Conservation (phyloP, 2,329 filamentous ascomycete species). For the Cladosporium velox region DNA sequence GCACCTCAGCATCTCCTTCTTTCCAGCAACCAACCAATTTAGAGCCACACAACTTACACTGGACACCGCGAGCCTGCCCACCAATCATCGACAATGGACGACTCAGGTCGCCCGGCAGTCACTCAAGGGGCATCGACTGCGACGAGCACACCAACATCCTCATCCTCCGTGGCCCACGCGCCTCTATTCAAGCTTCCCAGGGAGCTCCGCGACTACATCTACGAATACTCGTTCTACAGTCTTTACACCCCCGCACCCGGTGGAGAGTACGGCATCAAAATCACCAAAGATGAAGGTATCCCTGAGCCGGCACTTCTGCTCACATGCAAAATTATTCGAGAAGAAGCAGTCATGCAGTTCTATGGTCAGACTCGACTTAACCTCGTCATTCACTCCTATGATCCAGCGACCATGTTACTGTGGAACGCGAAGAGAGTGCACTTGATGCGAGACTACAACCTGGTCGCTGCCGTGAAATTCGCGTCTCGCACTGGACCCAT, state of each 20-base stretch:
- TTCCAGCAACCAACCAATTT: too few relatives aligned
- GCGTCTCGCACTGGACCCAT: neutral
- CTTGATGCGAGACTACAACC: neutral
- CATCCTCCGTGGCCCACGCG: neutral
- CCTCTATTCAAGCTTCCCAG: neutral
- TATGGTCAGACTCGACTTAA: neutral
- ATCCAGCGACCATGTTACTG: neutral
- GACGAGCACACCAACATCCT: too few relatives aligned
- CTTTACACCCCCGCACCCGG: neutral
- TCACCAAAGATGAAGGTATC: neutral
- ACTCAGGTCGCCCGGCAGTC: too few relatives aligned
- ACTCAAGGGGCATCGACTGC: too few relatives aligned
- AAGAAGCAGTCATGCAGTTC: neutral
- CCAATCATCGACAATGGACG: too few relatives aligned
- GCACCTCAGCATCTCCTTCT: too few relatives aligned
- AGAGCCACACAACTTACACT: too few relatives aligned
- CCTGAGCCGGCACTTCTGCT: neutral
- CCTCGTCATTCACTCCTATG: neutral
- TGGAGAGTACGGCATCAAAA: neutral
- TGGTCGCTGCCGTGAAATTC: neutral
- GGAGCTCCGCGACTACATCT: neutral
- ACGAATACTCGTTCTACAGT: neutral
- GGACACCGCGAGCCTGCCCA: too few relatives aligned
- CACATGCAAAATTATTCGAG: neutral
- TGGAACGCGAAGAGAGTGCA: neutral